Evolutionary conservation across 352 stramenopile species (phyloP), one percentile per base, ranked within the genome.

Genomic region (Pythium inflatum): DNA sequence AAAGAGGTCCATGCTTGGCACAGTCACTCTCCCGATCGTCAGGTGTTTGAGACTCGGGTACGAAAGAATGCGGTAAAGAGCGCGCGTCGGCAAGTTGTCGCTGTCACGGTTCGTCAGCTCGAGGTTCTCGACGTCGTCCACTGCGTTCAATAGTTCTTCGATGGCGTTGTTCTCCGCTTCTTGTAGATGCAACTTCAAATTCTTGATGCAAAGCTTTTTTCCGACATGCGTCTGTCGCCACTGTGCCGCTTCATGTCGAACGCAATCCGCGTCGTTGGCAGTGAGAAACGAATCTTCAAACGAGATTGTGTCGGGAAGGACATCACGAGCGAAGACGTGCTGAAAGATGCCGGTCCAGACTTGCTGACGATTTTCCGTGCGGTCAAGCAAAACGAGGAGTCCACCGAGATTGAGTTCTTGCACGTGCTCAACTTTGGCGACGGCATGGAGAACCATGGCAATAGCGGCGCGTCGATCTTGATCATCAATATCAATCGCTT

Each of bases 41-140:
- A 64, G 20, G 22, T 28, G 24, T 43, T 64, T 64, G 8, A 64
- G 28, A 14, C 57, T 64, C 13, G 57, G 57, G 27, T 43, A 64
- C 13, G 41, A 7, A 16, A 64, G 28, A 2, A 64, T 4, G 2
- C 45, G 43, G 9, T 40, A 30, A 30, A 64, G 9, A 22, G 45
- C 41, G 14, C 27, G 43, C 2, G 27, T 5, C 20, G 40, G 28
- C 14, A 64, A 22, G 3, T 24, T 12, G 3, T 0, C 5, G 3
- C 14, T n/a, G 20, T 36, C 28, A 18, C 31, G 28, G 22, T 31
- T 30, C 33, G 20, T 33, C 1, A 64, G 1, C 28, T 55, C 28
- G 57, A 64, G 6, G 28, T 20, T 38, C 45, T 64, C 57, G 28
- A 28, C 57, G 30, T 64, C 57, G 30, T 64, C 41, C 3, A 64